Evolutionary conservation across 257 asterid species (phyloP), one percentile per base, ranked within the genome.

Genomic region (Rehmannia glutinosa): DNA sequence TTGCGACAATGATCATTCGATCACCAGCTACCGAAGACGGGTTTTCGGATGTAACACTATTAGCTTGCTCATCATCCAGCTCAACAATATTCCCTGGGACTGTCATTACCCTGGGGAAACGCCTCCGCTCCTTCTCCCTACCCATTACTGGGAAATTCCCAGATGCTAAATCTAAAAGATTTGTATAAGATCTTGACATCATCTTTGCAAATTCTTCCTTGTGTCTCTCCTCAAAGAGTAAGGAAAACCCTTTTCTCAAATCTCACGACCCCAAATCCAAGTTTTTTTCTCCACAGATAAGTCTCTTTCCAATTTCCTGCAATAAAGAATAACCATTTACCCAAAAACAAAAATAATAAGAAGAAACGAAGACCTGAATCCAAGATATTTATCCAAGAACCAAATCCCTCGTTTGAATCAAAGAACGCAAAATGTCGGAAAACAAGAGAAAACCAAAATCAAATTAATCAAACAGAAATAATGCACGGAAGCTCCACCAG

Each of bases 141-240:
- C 92, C 86, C 84, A 83, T 80, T 27, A 71, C 87, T 16, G 92
- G 92, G 62, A 87, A 83, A 83, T 89, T 89, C 75, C 93, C 97
- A 12, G 95, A 81, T 58, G 97, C 97, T 80, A 89, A 83, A 71
- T 89, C 97, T 67, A 87, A 73, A 51, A 89, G 92, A 77, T 89
- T 89, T 16, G 97, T 87, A 70, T 89, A 89, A 57, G 97, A 89
- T 78, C 93, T 89, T 30, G 97, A 89, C 86, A 89, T 83, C 97
- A 89, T 87, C 78, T 78, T 83, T 49, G 41, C 84, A 19, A 73
- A 71, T 56, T 71, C 74, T 70, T 59, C 69, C 62, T 70, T 56
- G 36, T 45, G 15, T 8, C 66, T 64, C 75, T 30, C 78, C 73
- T 66, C 72, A 53, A 35, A 30, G 41, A 20, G 36, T 16, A 68